Evolutionary conservation across 1,139 yeast genomes (phyloP), one percentile per base, ranked within the genome.

Genomic region (Taphrina deformans): DNA sequence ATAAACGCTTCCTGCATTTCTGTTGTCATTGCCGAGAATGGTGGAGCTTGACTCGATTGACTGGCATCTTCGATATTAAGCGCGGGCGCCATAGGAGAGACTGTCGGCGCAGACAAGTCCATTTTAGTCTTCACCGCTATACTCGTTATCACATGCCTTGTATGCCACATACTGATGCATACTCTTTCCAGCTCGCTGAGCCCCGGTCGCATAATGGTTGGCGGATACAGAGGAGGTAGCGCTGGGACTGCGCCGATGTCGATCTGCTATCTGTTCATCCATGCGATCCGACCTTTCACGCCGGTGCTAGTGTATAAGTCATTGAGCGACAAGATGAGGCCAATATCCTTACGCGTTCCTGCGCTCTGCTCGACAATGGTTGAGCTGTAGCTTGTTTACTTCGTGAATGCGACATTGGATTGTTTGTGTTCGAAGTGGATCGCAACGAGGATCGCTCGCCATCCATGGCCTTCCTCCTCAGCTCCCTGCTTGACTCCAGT

Each of bases 1-100:
- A 92, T 81, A 21, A 87, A 78, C 0, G 88, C 86, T 72, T 90
- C 96, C 73, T 90, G 96, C 1, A 81, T 76, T 14, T 63, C 81
- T 6, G 79, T 27, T 12, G 63, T 48, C 63, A 59, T 48, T 7
- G 51, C 53, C 3, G 56, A 6, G 41, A 59, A 29, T 1, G 51
- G 27, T 1, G 62, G 33, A 21, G n/a, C 27, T 23, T 44, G 48
- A 44, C 27, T n/a, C 2, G 48, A 44, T 5, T 7, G 27, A 10
- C 27, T 21, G 7, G 48, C 48, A 44, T 44, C 21, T 21, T 21
- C 24, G 21, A 44, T 21, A 7, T 44, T 21, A 27, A 44, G 48
- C 18, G n/a, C 1, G 6, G 48, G 27, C 5, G 48, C 48, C 48
- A 44, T 44, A 10, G 48, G 48, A 7, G 48, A 44, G 4, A 16